phyloP scores from a whole-genome alignment of 1,139 yeast species.

The Lodderomyces beijingensis region DNA sequence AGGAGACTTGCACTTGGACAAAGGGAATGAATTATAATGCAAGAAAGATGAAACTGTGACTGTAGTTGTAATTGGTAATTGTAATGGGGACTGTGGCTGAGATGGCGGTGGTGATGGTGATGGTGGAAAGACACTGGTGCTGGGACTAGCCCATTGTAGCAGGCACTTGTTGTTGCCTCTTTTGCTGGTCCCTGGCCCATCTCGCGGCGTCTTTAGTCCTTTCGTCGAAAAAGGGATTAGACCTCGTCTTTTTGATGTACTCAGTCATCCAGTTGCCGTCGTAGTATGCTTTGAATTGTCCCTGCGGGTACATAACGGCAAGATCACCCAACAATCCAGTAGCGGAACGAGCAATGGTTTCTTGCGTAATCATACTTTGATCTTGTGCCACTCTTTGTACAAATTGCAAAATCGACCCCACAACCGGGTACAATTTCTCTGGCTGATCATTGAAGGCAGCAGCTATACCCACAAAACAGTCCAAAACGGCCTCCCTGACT shows the following conservation, averaged over 20 bases:
- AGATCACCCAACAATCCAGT: constrained; percentile 91
- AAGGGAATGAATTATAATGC: background rate
- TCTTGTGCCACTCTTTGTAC: constrained; percentile 59
- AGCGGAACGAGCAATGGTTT: constrained; percentile 68
- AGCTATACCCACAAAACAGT: constrained; percentile 92
- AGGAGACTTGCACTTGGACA: too few species aligned
- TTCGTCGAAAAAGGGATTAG: constrained; percentile 55
- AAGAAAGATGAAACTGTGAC: background rate
- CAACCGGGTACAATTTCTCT: constrained; percentile 58
- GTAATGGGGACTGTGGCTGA: constrained; percentile 2
- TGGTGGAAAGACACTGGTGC: constrained; percentile 1
- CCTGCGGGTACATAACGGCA: constrained; percentile 79
- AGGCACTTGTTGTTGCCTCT: constrained; percentile 34
- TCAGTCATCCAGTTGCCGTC: constrained; percentile 74
- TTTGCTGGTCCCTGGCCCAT: constrained; percentile 93
- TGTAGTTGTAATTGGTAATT: too few species aligned
- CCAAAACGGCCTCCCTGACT: constrained; percentile 82
- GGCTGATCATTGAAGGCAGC: constrained; percentile 78
- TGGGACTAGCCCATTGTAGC: constrained; percentile 13
- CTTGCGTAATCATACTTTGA: constrained; percentile 54
- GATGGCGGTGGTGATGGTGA: constrained; percentile 2
- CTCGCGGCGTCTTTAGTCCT: constrained; percentile 84
- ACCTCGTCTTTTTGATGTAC: constrained; percentile 69
- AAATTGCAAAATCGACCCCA: constrained; percentile 68
- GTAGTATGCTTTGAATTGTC: constrained; percentile 64